Percentiles rank a stretch among this genome's conserved stretches.
phyloP scores from a whole-genome alignment of 768 basidiomycete species.

The Leccinum truebloodii region DNA sequence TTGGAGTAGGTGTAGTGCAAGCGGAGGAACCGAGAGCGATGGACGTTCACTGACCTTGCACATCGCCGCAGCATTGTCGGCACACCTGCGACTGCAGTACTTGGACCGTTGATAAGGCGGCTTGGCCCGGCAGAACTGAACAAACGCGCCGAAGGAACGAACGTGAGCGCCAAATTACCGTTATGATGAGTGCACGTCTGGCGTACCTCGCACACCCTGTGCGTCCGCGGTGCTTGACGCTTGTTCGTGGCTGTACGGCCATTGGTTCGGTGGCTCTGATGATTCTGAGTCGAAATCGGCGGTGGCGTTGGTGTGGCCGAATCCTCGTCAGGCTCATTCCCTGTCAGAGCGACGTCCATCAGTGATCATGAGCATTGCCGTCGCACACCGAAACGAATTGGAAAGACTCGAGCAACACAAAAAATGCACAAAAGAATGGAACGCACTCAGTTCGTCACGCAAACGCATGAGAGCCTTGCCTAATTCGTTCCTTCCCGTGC shows the following conservation, averaged over 20 bases:
- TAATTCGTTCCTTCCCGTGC: slow-evolving; percentile 68
- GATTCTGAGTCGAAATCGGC: slow-evolving; percentile 5
- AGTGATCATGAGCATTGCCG: slow-evolving; percentile 5
- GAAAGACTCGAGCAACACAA: background rate
- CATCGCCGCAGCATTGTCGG: slow-evolving; percentile 39
- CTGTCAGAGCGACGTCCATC: slow-evolving; percentile 1
- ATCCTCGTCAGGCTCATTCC: slow-evolving; percentile 8
- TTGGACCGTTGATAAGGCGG: slow-evolving; percentile 55
- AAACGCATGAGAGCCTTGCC: slow-evolving; percentile 70
- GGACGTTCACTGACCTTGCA: slow-evolving; percentile 23
- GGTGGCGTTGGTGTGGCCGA: background rate
- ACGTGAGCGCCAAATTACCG: background rate
- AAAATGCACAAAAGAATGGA: background rate
- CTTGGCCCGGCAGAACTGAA: slow-evolving; percentile 51
- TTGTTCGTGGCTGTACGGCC: background rate
- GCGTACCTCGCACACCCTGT: slow-evolving; percentile 27
- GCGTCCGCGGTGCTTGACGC: slow-evolving; percentile 15
- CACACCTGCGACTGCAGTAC: slow-evolving; percentile 65
- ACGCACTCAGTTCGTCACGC: slow-evolving; percentile 50
- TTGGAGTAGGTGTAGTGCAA: background rate
- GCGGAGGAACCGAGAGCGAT: background rate
- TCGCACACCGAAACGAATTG: background rate
- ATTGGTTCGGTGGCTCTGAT: slow-evolving; percentile 4
- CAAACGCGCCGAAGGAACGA: background rate
- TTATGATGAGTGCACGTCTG: background rate